Conservation (phyloP, 2,329 filamentous ascomycete genomes). For the Helotiales sp. region DNA sequence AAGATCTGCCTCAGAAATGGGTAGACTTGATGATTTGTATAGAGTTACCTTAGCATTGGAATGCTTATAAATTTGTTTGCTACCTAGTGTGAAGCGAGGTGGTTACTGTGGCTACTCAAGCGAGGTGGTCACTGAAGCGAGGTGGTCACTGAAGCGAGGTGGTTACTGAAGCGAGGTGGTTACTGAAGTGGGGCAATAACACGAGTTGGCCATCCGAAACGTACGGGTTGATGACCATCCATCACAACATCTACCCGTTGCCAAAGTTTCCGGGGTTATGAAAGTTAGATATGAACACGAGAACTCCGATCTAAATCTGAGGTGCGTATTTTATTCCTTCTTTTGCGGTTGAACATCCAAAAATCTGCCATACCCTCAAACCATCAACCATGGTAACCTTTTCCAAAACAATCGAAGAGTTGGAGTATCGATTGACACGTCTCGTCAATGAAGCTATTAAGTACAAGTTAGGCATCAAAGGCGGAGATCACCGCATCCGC, state of each 20-base stretch:
- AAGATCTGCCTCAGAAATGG: not conserved
- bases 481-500: not conserved
- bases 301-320: not conserved
- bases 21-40: not conserved
- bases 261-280: not conserved
- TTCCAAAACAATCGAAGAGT: not conserved
- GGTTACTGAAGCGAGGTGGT: not conserved
- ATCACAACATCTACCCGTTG: not conserved
- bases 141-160: not conserved
- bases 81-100: not conserved
- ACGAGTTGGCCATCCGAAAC: not conserved
- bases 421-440: not conserved
- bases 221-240: not conserved
- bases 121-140: not conserved
- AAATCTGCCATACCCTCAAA: not conserved
- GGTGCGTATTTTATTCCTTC: not conserved
- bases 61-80: not conserved
- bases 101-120: not conserved
- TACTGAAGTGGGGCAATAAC: not conserved
- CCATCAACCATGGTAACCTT: not conserved
- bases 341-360: not conserved
- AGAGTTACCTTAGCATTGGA: not conserved
- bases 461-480: not conserved
- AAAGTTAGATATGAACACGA: not conserved
- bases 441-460: slow-evolving; percentile 3